These are phyloP conservation scores for Astrothelium subdiscretum DNA, from an alignment of 495 filamentous ascomycete genomes.

Conservation along the genomic window DNA sequence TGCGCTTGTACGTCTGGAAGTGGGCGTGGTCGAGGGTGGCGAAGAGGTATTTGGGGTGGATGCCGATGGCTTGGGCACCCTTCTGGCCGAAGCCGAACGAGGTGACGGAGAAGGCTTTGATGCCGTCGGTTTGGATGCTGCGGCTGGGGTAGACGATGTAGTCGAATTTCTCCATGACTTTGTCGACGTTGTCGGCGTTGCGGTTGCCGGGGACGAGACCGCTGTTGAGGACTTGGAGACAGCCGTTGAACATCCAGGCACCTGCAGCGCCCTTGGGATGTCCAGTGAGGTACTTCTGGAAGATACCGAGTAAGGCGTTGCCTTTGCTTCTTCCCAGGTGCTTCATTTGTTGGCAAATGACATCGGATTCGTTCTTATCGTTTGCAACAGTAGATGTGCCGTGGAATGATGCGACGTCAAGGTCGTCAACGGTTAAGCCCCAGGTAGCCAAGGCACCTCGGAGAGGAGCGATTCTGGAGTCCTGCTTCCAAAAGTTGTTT, in stretches of 20 bases:
- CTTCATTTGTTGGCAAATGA: conserved; percentile 90
- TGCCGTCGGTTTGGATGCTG: conserved; percentile 90
- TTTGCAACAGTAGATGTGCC: conserved; percentile 97
- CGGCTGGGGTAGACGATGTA: conserved; percentile 94
- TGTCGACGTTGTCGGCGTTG: conserved; percentile 95
- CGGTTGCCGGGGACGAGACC: conserved; percentile 93
- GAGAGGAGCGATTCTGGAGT: conserved; percentile 84
- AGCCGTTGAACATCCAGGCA: conserved; percentile 99
- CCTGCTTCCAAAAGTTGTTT: conserved; percentile 97
- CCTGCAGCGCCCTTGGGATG: conserved; percentile 98
- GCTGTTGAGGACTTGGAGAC: conserved; percentile 83
- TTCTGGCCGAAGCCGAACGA: conserved; percentile 99
- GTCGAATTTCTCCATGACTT: conserved; percentile 92
- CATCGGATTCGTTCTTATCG: conserved; percentile 98
- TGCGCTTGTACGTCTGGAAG: conserved; percentile 69
- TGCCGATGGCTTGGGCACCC: conserved; percentile 92
- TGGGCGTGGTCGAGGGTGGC: conserved; percentile 82
- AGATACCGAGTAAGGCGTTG: conserved; percentile 91
- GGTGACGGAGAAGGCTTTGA: conserved; percentile 97
- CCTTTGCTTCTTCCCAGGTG: conserved; percentile 93
- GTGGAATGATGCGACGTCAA: conserved; percentile 93
- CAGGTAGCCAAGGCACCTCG: conserved; percentile 92
- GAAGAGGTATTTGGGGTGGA: conserved; percentile 92
- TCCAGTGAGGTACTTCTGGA: conserved; percentile 98
- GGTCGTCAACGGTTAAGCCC: conserved; percentile 95